These are phyloP conservation scores for Lolium multiflorum DNA, from an alignment of 176 grass and related monocot species.

Conservation along the genomic window DNA sequence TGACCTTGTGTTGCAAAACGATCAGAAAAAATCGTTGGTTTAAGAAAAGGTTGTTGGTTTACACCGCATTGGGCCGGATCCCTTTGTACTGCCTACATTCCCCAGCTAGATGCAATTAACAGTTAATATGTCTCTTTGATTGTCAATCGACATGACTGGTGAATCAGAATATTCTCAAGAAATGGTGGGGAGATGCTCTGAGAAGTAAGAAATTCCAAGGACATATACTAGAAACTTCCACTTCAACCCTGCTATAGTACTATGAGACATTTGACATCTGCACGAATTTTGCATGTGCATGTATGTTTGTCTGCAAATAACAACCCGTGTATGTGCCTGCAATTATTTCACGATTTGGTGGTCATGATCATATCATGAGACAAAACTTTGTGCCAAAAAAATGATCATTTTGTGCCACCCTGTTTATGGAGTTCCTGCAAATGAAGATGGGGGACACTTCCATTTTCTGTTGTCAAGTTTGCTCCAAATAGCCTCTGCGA, in stretches of 20 bases:
- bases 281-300: slow-evolving; percentile 11
- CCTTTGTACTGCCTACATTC: slow-evolving; percentile 30
- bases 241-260: slow-evolving; percentile 41
- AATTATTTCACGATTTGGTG: slow-evolving; percentile 18
- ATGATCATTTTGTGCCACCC: background rate
- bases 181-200: slow-evolving; percentile 46
- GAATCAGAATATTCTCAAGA: slow-evolving; percentile 54
- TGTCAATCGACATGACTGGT: slow-evolving; percentile 40
- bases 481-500: slow-evolving; percentile 22
- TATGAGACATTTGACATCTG: background rate
- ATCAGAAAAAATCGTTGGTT: slow-evolving; percentile 4
- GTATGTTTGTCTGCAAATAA: slow-evolving; percentile 17
- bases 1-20: slow-evolving; percentile 34
- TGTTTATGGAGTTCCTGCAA: slow-evolving; percentile 23
- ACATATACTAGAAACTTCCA: slow-evolving; percentile 40
- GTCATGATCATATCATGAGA: slow-evolving; percentile 27
- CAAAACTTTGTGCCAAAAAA: background rate
- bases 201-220: slow-evolving; percentile 30
- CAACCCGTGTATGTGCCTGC: slow-evolving; percentile 24
- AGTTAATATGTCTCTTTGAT: slow-evolving; percentile 40
- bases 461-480: slow-evolving; percentile 11
- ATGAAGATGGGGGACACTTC: slow-evolving; percentile 13
- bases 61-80: background rate
- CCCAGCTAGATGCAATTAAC: slow-evolving; percentile 29
- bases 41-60: slow-evolving; percentile 2